Base-by-base conservation (phyloP, 1,284 basidiomycete species). In the Apiotrichum mycotoxinovorans region DNA sequence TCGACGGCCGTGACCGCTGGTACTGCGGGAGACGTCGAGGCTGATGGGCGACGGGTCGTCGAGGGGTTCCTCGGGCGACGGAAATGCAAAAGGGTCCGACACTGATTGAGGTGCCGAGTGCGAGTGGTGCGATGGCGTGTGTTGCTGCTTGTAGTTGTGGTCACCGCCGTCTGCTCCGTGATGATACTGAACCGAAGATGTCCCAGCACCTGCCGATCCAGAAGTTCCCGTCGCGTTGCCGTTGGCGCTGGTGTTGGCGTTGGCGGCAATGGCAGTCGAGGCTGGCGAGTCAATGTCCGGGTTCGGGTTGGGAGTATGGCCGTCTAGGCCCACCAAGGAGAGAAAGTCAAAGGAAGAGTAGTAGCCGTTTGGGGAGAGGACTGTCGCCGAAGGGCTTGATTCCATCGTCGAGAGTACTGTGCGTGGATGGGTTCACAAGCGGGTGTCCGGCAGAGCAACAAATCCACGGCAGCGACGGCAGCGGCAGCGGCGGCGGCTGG, bases 31-130 rank as follows among this genome's bases (percentile, higher is more conserved):
- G 27, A 35, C 25, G 34, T 63, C 58, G 51, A 63, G 62, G 30
- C 37, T 43, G 52, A 62, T 60, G 27, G 62, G 58, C 33, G 53
- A 56, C 9, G 58, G 62, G 50, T 63, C 62, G 58, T 63, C 58
- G 18, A 60, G 54, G 2, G 62, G 58, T 18, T 30, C 25, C 46
- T 55, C 54, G 23, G 27, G 49, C 18, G 49, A 51, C 22, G 49
- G 14, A 18, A 48, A 5, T 9, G n/a, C 27, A 30, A 34, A n/a
- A 3, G 33, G 33, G 46, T 37, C 46, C 4, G 18, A 35, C 9
- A 23, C 34, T 2, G 46, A 46, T 11, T 30, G 44, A 4, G 26
- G 27, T 8, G 27, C 51, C 8, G 43, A 34, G 45, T 47, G 30
- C 11, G 30, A 11, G 17, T 30, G 18, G 46, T 48, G 46, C 15